These are phyloP conservation scores for Rhodotorula sp. DNA, from an alignment of 1,284 basidiomycete genomes.

Conservation along the genomic window DNA sequence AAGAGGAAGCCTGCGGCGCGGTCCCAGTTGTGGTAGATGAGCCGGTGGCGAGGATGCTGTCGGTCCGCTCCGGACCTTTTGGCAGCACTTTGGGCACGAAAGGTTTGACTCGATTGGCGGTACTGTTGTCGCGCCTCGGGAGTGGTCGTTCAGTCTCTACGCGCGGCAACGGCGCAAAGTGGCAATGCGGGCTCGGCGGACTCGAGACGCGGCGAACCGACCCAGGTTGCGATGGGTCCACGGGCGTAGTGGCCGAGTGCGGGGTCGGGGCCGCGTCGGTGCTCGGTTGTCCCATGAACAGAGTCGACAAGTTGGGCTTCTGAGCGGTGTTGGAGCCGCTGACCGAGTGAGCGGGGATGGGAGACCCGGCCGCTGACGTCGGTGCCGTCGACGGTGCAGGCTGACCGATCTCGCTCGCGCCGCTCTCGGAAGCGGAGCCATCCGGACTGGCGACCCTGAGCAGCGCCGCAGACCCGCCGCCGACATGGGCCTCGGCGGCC, in stretches of 20 bases:
- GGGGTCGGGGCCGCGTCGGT: background rate
- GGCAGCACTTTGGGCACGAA: slow-evolving; percentile 1
- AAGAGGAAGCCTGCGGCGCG: background rate
- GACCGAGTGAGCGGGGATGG: background rate
- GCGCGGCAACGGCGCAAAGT: slow-evolving; percentile 40
- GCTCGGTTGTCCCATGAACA: slow-evolving; percentile 3
- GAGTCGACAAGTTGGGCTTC: slow-evolving; percentile 11
- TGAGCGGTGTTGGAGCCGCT: background rate
- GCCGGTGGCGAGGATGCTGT: background rate
- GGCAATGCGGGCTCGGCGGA: slow-evolving; percentile 36
- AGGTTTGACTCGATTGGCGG: slow-evolving; percentile 20
- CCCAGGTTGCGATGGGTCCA: background rate
- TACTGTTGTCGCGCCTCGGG: slow-evolving; percentile 25
- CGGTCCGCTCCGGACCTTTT: background rate
- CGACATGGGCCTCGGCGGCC: background rate
- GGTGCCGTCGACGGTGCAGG: background rate
- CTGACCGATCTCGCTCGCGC: slow-evolving; percentile 8
- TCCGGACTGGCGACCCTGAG: slow-evolving; percentile 12
- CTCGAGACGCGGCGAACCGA: slow-evolving; percentile 3
- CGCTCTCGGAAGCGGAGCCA: slow-evolving; percentile 12
- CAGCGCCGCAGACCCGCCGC: background rate
- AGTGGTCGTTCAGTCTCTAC: slow-evolving; percentile 28
- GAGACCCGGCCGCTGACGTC: slow-evolving; percentile 12
- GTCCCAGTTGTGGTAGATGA: no score
- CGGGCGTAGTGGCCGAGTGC: background rate